phyloP scores from a whole-genome alignment of 192 early-diverging fungal genomes.

The Coemansia sp. region DNA sequence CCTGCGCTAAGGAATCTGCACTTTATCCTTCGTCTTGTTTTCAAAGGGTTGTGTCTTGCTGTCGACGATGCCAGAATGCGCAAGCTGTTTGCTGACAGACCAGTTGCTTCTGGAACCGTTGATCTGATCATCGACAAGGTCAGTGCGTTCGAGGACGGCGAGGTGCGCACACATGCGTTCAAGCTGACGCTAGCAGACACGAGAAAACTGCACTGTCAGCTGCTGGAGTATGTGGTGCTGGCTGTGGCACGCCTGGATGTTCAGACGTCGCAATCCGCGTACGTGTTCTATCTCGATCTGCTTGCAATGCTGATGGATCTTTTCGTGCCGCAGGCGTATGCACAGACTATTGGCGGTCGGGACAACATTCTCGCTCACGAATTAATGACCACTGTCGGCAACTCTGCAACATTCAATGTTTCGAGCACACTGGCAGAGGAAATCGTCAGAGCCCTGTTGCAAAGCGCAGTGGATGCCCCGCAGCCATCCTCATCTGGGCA shows the following conservation, averaged over 20 bases:
- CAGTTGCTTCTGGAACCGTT: conserved; percentile 28
- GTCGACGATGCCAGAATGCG: conserved; percentile 13
- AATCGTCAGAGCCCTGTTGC: conserved; percentile 21
- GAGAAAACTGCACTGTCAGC: conserved; percentile 26
- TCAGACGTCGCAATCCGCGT: conserved; percentile 14
- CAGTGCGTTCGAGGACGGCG: conserved; percentile 27
- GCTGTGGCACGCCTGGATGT: conserved; percentile 38
- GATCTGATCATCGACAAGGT: conserved; percentile 44
- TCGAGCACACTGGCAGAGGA: conserved; percentile 36
- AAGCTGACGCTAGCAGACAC: conserved; percentile 39
- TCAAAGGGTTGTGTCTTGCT: conserved; percentile 32
- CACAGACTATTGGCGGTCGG: not conserved
- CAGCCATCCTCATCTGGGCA: conserved; percentile 18
- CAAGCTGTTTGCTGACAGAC: conserved; percentile 34
- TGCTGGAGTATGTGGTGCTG: conserved; percentile 38
- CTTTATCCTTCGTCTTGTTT: conserved; percentile 32
- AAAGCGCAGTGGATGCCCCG: conserved; percentile 26
- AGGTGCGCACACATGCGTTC: conserved; percentile 42
- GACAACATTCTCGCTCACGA: conserved; percentile 23
- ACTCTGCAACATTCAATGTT: conserved; percentile 39
- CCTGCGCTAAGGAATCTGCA: conserved; percentile 38
- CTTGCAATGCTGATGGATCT: conserved; percentile 31
- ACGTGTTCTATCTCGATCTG: conserved; percentile 33
- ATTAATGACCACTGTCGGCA: conserved; percentile 28
- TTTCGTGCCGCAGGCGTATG: conserved; percentile 28